Base-by-base conservation (phyloP, 2,329 filamentous ascomycete genomes). In the Mycosphaerelloides madeirae region DNA sequence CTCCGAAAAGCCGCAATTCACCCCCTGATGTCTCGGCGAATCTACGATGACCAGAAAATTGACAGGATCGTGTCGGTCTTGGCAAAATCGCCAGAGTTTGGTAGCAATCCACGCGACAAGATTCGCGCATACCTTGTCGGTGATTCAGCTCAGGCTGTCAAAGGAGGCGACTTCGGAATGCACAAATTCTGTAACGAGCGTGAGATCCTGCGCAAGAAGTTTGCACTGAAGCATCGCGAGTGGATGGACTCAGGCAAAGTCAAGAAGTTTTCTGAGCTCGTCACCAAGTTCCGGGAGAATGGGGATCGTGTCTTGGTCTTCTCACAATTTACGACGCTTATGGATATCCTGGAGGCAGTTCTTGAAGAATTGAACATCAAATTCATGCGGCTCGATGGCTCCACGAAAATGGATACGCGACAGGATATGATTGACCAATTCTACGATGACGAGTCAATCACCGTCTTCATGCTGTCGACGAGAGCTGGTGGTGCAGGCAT, bases 401-500 rank as follows among this genome's bases (percentile, higher is more conserved):
- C 75, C 8, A 96, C 89, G 6, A 81, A 81, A 35, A 91, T 96
- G 42, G 76, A 83, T 13, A 82, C 88, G 44, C 85, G 93, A 7
- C 93, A 97, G 66, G 80, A 83, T 3, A 79, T 96, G 52, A 89
- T 97, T 55, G 86, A 98, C 65, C 77, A 85, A 33, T 98, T 95
- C 74, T 84, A 88, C 57, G 70, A 79, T 2, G 79, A 95, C 60
- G 69, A 76, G 1, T 74, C 77, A 2, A 95, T 97, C 41, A 84
- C 89, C 0, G 89, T 94, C 0, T 98, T 98, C 66, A 78, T 98
- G 53, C 78, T 98, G 5, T 93, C 87, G 1, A 98, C 93, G 0
- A 91, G 89, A 48, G 90, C 91, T 0, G 93, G 93, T 41, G 93
- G 93, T n/a, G 93, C 91, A 0, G 93, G 93, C 31, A 94, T 98